Conservation (phyloP, 148 eudicot species). For the Persicaria tinctoria region DNA sequence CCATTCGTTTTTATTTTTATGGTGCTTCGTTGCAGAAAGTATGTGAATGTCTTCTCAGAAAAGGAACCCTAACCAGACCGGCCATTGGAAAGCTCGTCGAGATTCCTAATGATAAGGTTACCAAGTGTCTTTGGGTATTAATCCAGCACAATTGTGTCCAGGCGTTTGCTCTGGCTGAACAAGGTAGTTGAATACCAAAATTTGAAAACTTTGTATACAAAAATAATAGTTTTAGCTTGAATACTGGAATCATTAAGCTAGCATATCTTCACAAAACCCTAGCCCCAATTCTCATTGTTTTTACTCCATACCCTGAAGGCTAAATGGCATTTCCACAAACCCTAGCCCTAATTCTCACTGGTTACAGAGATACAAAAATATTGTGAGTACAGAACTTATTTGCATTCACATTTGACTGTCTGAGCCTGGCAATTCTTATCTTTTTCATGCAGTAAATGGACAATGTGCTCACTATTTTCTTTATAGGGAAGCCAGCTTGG, state of each 20-base stretch:
- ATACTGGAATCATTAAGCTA: too few species aligned
- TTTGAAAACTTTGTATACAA: neutral
- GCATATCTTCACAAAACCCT: too few species aligned
- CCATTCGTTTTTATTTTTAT: conserved; percentile 2
- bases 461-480: neutral
- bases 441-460: neutral
- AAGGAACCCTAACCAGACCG: conserved; percentile 47
- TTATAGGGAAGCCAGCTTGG: neutral
- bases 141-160: conserved; percentile 93
- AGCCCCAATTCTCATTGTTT: too few species aligned
- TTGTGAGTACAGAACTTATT: neutral
- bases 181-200: conserved; percentile 28
- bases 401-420: neutral
- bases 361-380: neutral
- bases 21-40: conserved; percentile 56
- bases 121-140: conserved; percentile 48
- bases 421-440: neutral
- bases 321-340: neutral
- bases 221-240: neutral
- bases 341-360: neutral
- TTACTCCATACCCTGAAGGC: neutral
- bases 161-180: conserved; percentile 56
- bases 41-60: conserved; percentile 66
- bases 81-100: conserved; percentile 40
- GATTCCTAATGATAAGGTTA: conserved; percentile 38